Conservation (phyloP, 176 grass and related monocot species). For the Coix lacrymajobi region DNA sequence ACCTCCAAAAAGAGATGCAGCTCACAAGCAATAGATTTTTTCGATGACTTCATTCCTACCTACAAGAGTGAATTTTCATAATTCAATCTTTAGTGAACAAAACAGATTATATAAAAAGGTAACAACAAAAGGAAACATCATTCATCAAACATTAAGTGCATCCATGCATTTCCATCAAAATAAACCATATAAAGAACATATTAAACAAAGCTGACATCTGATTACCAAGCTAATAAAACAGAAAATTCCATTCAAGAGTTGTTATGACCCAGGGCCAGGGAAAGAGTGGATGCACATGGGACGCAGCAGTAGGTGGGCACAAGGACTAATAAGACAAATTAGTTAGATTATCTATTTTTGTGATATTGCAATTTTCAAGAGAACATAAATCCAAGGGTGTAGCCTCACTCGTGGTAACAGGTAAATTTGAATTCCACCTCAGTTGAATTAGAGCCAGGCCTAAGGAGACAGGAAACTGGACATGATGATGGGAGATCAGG, state of each 20-base stretch:
- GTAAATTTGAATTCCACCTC: background rate
- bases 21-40: background rate
- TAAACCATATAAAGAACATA: background rate
- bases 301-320: background rate
- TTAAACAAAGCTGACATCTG: background rate
- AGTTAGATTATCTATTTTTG: background rate
- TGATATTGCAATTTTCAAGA: background rate
- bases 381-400: background rate
- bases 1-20: slow-evolving; percentile 35
- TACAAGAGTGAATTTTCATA: background rate
- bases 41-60: background rate
- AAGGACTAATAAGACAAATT: background rate
- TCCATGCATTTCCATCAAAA: background rate
- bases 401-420: background rate
- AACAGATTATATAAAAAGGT: background rate
- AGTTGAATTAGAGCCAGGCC: background rate
- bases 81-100: background rate
- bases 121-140: background rate
- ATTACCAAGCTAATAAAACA: background rate
- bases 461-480: background rate
- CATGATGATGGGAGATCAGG: background rate
- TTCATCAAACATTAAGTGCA: background rate
- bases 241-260: background rate
- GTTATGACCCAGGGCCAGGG: background rate
- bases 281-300: background rate